Conservation (phyloP, 495 filamentous ascomycete genomes). For the Trypethelium eluteriae region DNA sequence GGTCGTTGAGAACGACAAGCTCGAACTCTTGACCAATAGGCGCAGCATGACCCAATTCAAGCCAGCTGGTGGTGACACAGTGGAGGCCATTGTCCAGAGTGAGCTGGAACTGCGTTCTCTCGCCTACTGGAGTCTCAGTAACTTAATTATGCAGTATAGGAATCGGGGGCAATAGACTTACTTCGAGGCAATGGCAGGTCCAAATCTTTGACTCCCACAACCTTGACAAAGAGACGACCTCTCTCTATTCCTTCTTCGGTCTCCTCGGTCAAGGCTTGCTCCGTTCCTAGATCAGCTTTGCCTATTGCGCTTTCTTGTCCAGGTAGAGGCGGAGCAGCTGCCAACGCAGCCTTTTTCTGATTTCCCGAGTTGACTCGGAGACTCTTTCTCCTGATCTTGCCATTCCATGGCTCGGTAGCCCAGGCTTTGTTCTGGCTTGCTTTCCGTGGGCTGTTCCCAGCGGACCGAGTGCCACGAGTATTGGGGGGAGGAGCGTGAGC, state of each 20-base stretch:
- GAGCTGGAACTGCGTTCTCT: constrained; percentile 84
- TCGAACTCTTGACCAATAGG: constrained; percentile 98
- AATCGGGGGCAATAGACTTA: constrained; percentile 39
- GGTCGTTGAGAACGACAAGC: constrained; percentile 88
- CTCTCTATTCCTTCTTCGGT: constrained; percentile 76
- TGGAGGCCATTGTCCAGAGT: constrained; percentile 96
- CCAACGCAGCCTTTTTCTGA: constrained; percentile 55
- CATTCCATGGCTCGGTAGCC: constrained; percentile 96
- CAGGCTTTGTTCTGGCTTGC: constrained; percentile 64
- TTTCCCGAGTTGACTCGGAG: constrained; percentile 52
- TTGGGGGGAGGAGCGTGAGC: constrained; percentile 38
- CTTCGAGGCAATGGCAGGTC: constrained; percentile 85
- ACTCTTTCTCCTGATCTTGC: constrained; percentile 60
- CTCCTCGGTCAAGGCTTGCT: constrained; percentile 47
- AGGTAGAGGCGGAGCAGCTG: constrained; percentile 72
- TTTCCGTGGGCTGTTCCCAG: constrained; percentile 67
- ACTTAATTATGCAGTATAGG: background rate
- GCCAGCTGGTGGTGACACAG: constrained; percentile 92
- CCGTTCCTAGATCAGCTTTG: constrained; percentile 43
- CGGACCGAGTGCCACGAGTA: constrained; percentile 50
- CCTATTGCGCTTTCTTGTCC: constrained; percentile 74
- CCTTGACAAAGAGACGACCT: constrained; percentile 93
- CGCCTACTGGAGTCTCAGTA: constrained; percentile 49
- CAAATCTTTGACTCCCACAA: constrained; percentile 90
- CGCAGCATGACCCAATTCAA: constrained; percentile 85